phyloP scores from a whole-genome alignment of 2,329 filamentous ascomycete species.

The Calonectria crousiana region DNA sequence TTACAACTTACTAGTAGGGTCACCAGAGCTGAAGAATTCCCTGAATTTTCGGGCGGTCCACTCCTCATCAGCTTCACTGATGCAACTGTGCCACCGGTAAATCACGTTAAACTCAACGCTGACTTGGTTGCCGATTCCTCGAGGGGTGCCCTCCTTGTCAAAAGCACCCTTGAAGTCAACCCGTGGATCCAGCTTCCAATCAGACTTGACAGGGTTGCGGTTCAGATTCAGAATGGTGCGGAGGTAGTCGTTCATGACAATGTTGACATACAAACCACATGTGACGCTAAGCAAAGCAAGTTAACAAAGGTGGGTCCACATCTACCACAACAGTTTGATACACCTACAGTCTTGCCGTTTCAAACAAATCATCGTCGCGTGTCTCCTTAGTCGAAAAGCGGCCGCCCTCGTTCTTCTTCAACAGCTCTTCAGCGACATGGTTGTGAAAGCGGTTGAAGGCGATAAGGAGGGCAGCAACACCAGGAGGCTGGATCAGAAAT shows the following conservation, averaged over 20 bases:
- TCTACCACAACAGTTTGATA: neutral
- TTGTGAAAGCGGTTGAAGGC: neutral
- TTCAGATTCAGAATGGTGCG: constrained; percentile 1
- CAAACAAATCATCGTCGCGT: neutral
- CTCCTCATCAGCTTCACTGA: neutral
- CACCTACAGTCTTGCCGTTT: neutral
- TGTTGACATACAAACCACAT: neutral
- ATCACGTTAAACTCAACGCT: constrained; percentile 1
- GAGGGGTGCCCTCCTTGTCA: neutral
- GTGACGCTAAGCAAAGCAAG: neutral
- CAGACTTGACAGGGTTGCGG: neutral
- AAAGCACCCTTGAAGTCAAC: neutral
- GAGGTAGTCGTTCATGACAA: constrained; percentile 4
- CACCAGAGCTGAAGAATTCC: neutral
- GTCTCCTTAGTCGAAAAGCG: neutral
- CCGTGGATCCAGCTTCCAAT: neutral
- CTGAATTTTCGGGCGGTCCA: neutral
- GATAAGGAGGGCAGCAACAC: neutral
- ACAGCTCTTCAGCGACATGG: neutral
- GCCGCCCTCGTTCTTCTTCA: neutral
- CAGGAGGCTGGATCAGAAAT: neutral
- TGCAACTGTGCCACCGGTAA: neutral
- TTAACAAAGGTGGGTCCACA: neutral
- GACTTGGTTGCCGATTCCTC: neutral
- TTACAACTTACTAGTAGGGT: neutral